These are phyloP conservation scores for Cordyceps pruinosa DNA, from an alignment of 2,329 filamentous ascomycete species.

Conservation along the genomic window DNA sequence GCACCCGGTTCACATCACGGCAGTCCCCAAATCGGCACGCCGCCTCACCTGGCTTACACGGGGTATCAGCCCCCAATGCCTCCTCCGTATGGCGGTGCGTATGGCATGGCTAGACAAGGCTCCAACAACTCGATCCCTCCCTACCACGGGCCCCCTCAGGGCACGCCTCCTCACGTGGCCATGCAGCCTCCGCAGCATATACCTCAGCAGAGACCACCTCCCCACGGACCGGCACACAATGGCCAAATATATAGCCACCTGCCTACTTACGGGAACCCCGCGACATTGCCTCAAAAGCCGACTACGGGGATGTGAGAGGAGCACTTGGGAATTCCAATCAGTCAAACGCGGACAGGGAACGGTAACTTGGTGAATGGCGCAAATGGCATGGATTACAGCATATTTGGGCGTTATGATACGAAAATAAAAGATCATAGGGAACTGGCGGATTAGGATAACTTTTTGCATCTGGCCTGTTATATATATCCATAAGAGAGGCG, in stretches of 20 bases:
- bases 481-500: background rate
- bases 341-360: background rate
- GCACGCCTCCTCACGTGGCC: conserved; percentile 19
- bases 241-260: conserved; percentile 45
- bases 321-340: background rate
- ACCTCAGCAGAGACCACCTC: conserved; percentile 31
- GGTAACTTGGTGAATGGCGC: conserved; percentile 22
- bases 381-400: conserved; percentile 24
- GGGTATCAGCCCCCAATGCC: conserved; percentile 40
- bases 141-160: conserved; percentile 36
- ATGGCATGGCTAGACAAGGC: conserved; percentile 50
- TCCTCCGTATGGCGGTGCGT: conserved; percentile 42
- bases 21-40: conserved; percentile 46
- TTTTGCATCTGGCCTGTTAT: conserved; percentile 7
- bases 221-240: conserved; percentile 33
- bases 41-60: conserved; percentile 40
- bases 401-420: conserved; percentile 32
- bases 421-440: conserved; percentile 14
- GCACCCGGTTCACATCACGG: conserved; percentile 43
- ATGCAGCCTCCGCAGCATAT: conserved; percentile 35
- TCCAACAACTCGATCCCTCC: conserved; percentile 48
- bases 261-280: conserved; percentile 52
- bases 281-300: conserved; percentile 53
- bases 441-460: conserved; percentile 27
- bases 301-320: conserved; percentile 38